Evolutionary conservation across 129 eudicot genomes (phyloP).

Genomic region (Silybum marianum): DNA sequence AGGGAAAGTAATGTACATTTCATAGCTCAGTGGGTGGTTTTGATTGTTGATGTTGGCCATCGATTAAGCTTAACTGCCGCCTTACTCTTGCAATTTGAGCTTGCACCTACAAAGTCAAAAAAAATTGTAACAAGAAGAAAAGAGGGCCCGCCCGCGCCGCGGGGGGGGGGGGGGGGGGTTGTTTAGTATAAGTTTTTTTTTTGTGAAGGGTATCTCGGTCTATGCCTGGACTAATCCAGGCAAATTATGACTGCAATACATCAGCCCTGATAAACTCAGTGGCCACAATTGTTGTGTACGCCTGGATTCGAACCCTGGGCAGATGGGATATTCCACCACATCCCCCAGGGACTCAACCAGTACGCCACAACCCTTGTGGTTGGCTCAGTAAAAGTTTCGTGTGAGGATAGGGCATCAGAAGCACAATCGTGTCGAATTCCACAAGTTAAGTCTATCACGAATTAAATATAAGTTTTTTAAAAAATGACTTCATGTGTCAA

Average conservation of each 20-base stretch:
- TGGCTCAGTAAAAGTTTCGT: not conserved
- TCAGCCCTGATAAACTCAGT: too few relatives aligned
- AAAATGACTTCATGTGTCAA: not conserved
- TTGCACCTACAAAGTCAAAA: conserved; percentile 64
- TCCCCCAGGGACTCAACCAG: too few relatives aligned
- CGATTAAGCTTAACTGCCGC: conserved; percentile 80
- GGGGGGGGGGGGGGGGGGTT: not conserved
- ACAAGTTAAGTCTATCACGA: not conserved
- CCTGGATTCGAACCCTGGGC: too few relatives aligned
- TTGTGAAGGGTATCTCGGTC: too few relatives aligned
- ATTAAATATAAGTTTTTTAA: not conserved
- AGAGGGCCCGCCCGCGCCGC: not conserved
- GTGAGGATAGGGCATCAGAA: not conserved
- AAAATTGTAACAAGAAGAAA: not conserved
- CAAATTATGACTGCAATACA: too few relatives aligned
- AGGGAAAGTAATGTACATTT: conserved; percentile 24
- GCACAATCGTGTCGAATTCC: not conserved
- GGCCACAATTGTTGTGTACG: too few relatives aligned
- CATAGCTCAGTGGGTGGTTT: conserved; percentile 56
- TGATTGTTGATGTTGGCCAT: conserved; percentile 69
- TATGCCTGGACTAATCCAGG: too few relatives aligned
- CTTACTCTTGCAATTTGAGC: conserved; percentile 88
- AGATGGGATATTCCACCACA: too few relatives aligned
- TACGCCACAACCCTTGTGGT: too few relatives aligned
- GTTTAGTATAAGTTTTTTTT: not conserved